Base-by-base conservation (phyloP, 2,329 filamentous ascomycete species). In the Venturia effusa region DNA sequence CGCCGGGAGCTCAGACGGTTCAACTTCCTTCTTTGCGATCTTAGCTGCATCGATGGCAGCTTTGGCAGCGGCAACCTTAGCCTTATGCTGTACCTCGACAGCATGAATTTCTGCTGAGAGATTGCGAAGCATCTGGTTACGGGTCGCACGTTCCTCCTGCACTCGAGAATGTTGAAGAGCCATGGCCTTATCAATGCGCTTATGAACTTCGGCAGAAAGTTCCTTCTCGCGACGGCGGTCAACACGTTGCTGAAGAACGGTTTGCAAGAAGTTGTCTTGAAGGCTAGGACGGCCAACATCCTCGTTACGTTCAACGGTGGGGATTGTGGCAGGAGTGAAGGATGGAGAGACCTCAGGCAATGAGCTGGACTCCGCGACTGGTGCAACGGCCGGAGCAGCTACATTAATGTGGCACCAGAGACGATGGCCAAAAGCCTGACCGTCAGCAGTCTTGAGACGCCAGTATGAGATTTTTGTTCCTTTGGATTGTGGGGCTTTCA, bases 331-430 rank as follows among this genome's bases (percentile, higher is more conserved):
- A 37, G 59, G 40, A 60, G 59, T 19, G 59, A 40, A 60, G 11
- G n/a, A 6, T 4, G 48, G 61, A 55, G 62, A 64, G 8, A 60
- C 55, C 22, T 39, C 54, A 17, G 45, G 45, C 24, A 40, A 32
- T 37, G 61, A 62, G 61, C 40, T 37, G 51, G 51, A 19, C 43
- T 62, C 61, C 17, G 48, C 32, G 37, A 40, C 32, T 37, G 24
- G 37, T 11, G 62, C 22, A 24, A 13, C 54, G 11, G 62, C n/a
- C 24, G 61, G 19, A 17, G 34, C 65, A 51, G 78, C 68, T 64
- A 97, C 90, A 61, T 85, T 83, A 67, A 99, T 85, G 68, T 97
- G 92, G 73, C 93, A 97, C 93, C 93, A 99, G 59, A 99, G 81
- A 71, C 92, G 89, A 78, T 97, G 90, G 45, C 94, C 94, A 68